A percentile compares a stretch with the other conserved stretches of the same genome.
Evolutionary conservation across 2,329 filamentous ascomycete genomes (phyloP).

Genomic region (Neodidymelliopsis sp.): DNA sequence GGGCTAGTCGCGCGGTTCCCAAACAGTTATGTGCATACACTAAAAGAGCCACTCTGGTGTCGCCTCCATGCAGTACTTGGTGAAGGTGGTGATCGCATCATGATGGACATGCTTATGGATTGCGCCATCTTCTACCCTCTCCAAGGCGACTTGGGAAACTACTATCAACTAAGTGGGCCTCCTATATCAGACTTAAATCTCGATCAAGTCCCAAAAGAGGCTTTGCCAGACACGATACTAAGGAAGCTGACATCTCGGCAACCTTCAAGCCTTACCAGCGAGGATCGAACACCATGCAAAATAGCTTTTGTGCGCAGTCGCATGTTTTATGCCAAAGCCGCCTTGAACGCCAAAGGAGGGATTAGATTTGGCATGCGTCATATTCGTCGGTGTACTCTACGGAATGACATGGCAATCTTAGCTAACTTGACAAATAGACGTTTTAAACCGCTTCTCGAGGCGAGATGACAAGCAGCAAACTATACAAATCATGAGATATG

Average conservation of each 20-base stretch:
- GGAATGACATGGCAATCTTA: background rate
- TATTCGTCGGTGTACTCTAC: slow-evolving; percentile 69
- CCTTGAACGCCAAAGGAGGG: slow-evolving; percentile 70
- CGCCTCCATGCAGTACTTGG: slow-evolving; percentile 78
- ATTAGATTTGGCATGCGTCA: slow-evolving; percentile 79
- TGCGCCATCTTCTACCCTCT: slow-evolving; percentile 77
- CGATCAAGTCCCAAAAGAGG: slow-evolving; percentile 5
- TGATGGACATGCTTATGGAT: slow-evolving; percentile 78
- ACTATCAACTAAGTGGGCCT: slow-evolving; percentile 79
- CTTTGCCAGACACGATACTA: background rate
- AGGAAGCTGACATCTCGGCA: background rate
- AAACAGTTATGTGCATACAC: slow-evolving; percentile 72
- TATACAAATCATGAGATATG: slow-evolving; percentile 82
- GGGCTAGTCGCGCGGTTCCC: slow-evolving; percentile 70
- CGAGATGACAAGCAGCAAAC: slow-evolving; percentile 61
- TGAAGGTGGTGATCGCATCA: slow-evolving; percentile 74
- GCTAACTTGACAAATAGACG: slow-evolving; percentile 64
- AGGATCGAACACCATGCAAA: slow-evolving; percentile 55
- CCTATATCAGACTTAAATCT: slow-evolving; percentile 59
- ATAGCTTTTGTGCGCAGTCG: slow-evolving; percentile 81
- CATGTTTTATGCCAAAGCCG: slow-evolving; percentile 83
- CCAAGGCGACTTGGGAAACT: slow-evolving; percentile 67
- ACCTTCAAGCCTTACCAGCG: slow-evolving; percentile 11
- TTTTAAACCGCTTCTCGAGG: slow-evolving; percentile 74
- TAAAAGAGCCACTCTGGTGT: slow-evolving; percentile 79